Conservation (phyloP, 2,329 filamentous ascomycete genomes). For the Claviceps monticola region DNA sequence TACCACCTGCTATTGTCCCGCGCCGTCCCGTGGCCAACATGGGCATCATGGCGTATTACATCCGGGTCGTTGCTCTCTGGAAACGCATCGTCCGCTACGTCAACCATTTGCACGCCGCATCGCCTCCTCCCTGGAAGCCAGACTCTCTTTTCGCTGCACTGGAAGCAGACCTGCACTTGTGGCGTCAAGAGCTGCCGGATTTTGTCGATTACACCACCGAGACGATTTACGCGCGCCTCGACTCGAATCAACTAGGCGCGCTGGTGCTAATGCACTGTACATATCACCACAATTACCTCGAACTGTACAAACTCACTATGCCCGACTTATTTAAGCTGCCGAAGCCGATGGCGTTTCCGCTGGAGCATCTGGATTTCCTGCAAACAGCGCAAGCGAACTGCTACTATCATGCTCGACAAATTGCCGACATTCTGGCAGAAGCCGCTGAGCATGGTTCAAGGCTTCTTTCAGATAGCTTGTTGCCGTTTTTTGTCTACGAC, state of each 20-base stretch:
- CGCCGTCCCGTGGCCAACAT: constrained; percentile 26
- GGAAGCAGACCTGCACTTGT: constrained; percentile 25
- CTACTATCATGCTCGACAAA: constrained; percentile 24
- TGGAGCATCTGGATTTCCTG: constrained; percentile 23
- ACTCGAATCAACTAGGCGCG: constrained; percentile 31
- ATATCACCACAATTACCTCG: constrained; percentile 31
- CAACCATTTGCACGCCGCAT: constrained; percentile 24
- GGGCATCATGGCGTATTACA: constrained; percentile 30
- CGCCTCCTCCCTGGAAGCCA: constrained; percentile 26
- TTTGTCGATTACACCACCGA: constrained; percentile 29
- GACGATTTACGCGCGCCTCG: constrained; percentile 31
- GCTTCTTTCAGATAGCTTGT: constrained; percentile 28
- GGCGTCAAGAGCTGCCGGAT: constrained; percentile 28
- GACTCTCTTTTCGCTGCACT: constrained; percentile 29
- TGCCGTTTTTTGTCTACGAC: constrained; percentile 33
- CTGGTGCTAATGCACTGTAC: constrained; percentile 31
- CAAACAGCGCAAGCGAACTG: constrained; percentile 23
- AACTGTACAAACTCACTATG: constrained; percentile 32
- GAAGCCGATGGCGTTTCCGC: constrained; percentile 25
- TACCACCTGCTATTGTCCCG: constrained; percentile 25
- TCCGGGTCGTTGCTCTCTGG: constrained; percentile 27
- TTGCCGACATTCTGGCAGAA: constrained; percentile 24
- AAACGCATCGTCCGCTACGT: constrained; percentile 28
- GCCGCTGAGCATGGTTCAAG: constrained; percentile 26
- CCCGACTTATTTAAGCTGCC: constrained; percentile 29